Evolutionary conservation across 305 asterid species (phyloP).

Genomic region (Rubia tinctorum): DNA sequence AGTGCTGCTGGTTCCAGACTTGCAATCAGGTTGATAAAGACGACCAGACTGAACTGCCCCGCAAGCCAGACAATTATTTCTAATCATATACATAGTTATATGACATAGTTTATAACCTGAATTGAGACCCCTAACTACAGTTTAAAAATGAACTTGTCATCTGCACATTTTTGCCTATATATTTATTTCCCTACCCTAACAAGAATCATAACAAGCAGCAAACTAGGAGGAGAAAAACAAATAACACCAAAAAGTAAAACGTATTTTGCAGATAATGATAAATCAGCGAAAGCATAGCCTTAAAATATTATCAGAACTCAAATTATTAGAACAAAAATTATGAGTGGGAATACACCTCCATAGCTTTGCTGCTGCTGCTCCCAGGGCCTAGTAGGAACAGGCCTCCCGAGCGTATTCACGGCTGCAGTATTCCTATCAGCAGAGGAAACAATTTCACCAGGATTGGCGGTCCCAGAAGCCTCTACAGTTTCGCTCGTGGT

Average conservation of each 20-base stretch:
- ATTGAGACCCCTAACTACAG: not conserved
- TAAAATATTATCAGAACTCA: not conserved
- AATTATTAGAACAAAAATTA: not conserved
- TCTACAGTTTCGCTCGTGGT: conserved; percentile 89
- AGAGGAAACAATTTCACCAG: conserved; percentile 80
- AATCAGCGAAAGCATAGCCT: not conserved
- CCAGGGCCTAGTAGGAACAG: conserved; percentile 94
- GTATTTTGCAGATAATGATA: not conserved
- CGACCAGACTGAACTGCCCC: not conserved
- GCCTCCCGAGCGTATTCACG: conserved; percentile 62
- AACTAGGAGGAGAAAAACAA: not conserved
- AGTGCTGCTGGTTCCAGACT: not conserved
- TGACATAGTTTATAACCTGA: not conserved
- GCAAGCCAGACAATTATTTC: not conserved
- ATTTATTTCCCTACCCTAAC: not conserved
- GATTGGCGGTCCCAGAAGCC: conserved; percentile 92
- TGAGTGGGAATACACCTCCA: conserved; percentile 58
- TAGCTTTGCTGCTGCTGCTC: conserved; percentile 74
- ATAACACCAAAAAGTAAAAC: not conserved
- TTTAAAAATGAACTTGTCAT: not conserved
- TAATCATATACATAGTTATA: not conserved
- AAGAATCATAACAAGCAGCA: not conserved
- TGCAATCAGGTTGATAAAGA: too few species aligned
- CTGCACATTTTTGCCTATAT: not conserved
- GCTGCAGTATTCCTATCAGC: conserved; percentile 40